Evolutionary conservation across 106 monocot genomes (phyloP), one percentile per base, ranked within the genome.

Genomic region (Chionographis japonica): DNA sequence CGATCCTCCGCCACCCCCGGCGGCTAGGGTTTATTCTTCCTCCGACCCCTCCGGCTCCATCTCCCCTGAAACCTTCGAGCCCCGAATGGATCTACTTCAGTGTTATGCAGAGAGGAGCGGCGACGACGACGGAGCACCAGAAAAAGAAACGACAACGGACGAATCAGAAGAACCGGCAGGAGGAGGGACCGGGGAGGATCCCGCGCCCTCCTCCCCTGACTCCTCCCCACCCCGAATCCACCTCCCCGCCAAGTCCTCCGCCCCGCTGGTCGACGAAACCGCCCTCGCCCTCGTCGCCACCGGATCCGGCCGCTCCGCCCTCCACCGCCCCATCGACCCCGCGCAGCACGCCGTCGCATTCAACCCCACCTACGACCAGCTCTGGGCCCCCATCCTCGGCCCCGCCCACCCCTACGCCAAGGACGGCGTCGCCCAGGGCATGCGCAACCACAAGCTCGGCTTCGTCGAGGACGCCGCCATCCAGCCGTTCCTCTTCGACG

Each of bases 401-500:
- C 97, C 97, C 37, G 84, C 86, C 35, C 89, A 92, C 62, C 92
- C 97, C 19, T 87, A 69, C 71, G 81, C 87, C 64, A 84, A 84
- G 68, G 86, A 92, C 74, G 86, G 88, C 52, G 56, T 84, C 74
- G 70, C 92, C 63, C 85, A 88, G 72, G 97, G 92, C 66, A 66
- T 89, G 63, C 86, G 92, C 78, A 98, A 92, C 71, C 97, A 98
- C 85, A 98, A 98, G 85, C 86, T 98, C 46, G 92, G 97, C 39
- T 90, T 84, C 70, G 97, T 98, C 53, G 97, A 98, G 79, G 92
- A 98, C 58, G 92, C 92, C 41, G 52, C 92, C n/a, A 87, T 92
- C 71, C 76, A 92, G 42, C 87, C 92, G 58, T 92, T 98, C 80
- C 85, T 98, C 74, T 98, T 98, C 72, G 85, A 98, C 63, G 89